These are phyloP conservation scores for Elasticomyces elasticus DNA, from an alignment of 495 filamentous ascomycete species.

Conservation along the genomic window DNA sequence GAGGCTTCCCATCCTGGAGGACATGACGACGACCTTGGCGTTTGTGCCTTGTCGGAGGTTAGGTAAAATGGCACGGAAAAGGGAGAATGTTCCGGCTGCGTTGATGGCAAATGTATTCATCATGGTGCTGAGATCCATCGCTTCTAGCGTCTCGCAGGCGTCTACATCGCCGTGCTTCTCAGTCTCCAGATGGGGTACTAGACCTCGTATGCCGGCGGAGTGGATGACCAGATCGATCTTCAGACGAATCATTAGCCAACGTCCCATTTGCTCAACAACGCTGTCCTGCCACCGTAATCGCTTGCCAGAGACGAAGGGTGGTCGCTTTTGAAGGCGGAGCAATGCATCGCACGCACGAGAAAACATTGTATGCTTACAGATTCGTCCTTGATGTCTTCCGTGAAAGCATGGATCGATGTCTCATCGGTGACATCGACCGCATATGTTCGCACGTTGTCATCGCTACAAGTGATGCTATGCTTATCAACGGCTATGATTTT, in stretches of 20 bases:
- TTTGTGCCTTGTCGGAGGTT: constrained; percentile 9
- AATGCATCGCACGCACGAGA: too few relatives aligned
- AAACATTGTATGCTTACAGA: too few relatives aligned
- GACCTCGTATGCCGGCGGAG: constrained; percentile 31
- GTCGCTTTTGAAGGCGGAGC: too few relatives aligned
- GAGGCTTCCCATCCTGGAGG: constrained; percentile 27
- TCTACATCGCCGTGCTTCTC: constrained; percentile 22
- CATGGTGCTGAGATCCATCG: constrained; percentile 28
- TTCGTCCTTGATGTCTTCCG: constrained; percentile 3
- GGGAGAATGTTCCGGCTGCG: constrained; percentile 27
- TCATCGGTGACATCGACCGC: constrained; percentile 13
- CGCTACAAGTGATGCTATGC: neutral
- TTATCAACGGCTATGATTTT: constrained; percentile 18
- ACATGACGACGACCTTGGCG: constrained; percentile 31
- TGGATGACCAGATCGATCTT: constrained; percentile 32
- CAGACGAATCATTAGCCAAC: too few relatives aligned
- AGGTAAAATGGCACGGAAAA: constrained; percentile 26
- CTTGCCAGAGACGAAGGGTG: too few relatives aligned
- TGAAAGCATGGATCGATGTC: constrained; percentile 13
- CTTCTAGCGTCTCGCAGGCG: constrained; percentile 26
- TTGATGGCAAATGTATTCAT: constrained; percentile 28
- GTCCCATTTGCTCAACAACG: too few relatives aligned
- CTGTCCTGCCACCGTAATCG: too few relatives aligned
- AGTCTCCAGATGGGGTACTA: constrained; percentile 24
- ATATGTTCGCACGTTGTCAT: constrained; percentile 10